Evolutionary conservation across 1,284 basidiomycete species (phyloP).

Genomic region (Rhodotorula sp.): DNA sequence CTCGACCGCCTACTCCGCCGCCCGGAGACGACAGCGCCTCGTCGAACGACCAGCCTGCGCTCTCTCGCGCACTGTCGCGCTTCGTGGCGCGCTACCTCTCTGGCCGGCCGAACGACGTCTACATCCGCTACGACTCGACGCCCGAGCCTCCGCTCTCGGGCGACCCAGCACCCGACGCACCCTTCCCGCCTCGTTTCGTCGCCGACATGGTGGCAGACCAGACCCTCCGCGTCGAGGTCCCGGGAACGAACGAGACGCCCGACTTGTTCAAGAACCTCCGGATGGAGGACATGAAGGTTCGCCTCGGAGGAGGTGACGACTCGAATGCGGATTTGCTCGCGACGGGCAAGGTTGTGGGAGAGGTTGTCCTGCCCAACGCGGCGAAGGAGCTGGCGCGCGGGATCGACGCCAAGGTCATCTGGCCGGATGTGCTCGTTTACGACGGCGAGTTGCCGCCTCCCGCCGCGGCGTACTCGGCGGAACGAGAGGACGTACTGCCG

Average conservation of each 20-base stretch:
- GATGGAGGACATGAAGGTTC: constrained; percentile 42
- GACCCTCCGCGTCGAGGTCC: constrained; percentile 15
- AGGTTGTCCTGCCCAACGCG: constrained; percentile 36
- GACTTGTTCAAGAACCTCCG: constrained; percentile 41
- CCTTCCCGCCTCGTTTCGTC: no score
- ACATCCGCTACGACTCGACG: constrained; percentile 33
- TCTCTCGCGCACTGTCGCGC: constrained; percentile 26
- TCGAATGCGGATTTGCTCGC: constrained; percentile 37
- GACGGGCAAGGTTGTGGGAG: constrained; percentile 39
- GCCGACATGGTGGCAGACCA: constrained; percentile 17
- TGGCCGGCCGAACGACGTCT: constrained; percentile 35
- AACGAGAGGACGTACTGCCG: not conserved
- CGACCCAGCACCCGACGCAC: no score
- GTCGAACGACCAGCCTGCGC: constrained; percentile 12
- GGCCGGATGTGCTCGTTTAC: constrained; percentile 43
- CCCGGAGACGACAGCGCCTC: not conserved
- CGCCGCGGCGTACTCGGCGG: not conserved
- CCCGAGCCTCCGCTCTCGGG: constrained; percentile 15
- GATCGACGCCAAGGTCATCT: constrained; percentile 39
- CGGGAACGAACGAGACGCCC: constrained; percentile 33
- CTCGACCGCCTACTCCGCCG: not conserved
- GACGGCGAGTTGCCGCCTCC: constrained; percentile 37
- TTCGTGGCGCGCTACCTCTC: constrained; percentile 41
- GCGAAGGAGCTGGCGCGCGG: constrained; percentile 26
- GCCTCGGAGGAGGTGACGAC: constrained; percentile 22